These are phyloP conservation scores for Chionographis japonica DNA, from an alignment of 106 monocot genomes.

Conservation along the genomic window DNA sequence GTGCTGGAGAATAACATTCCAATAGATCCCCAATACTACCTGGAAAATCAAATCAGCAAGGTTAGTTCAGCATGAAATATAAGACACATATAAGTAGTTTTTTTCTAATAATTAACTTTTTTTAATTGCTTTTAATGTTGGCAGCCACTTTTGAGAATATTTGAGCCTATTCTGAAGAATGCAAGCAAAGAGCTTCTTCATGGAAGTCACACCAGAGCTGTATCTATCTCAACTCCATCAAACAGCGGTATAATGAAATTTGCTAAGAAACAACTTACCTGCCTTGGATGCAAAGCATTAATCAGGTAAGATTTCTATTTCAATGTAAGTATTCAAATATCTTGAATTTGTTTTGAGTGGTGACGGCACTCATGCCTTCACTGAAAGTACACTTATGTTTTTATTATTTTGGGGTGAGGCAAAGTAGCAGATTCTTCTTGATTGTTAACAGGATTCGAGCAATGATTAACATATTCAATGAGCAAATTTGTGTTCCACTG, in stretches of 20 bases:
- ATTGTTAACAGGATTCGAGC: too few relatives aligned
- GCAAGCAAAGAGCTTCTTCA: slow-evolving; percentile 92
- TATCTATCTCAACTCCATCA: slow-evolving; percentile 93
- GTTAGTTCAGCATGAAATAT: slow-evolving; percentile 20
- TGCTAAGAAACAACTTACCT: slow-evolving; percentile 82
- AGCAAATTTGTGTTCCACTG: too few relatives aligned
- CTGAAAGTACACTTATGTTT: too few relatives aligned
- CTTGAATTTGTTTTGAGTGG: too few relatives aligned
- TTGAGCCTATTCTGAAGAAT: slow-evolving; percentile 98
- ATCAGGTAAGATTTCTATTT: slow-evolving; percentile 47
- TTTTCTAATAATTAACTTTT: not conserved
- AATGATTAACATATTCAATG: too few relatives aligned
- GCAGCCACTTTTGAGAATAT: slow-evolving; percentile 96
- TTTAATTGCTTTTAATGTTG: not conserved
- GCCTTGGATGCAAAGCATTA: slow-evolving; percentile 90
- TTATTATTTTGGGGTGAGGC: too few relatives aligned
- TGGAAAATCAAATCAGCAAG: slow-evolving; percentile 99
- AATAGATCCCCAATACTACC: slow-evolving; percentile 95
- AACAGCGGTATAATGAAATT: slow-evolving; percentile 98
- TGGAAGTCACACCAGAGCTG: slow-evolving; percentile 93
- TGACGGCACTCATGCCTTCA: too few relatives aligned
- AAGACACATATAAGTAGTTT: too few relatives aligned
- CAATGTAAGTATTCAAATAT: too few relatives aligned
- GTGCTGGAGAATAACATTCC: slow-evolving; percentile 97
- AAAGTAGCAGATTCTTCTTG: too few relatives aligned